Evolutionary conservation across 345 rosid genomes (phyloP), one percentile per base, ranked within the genome.

Genomic region (Noccaea bulbosa): DNA sequence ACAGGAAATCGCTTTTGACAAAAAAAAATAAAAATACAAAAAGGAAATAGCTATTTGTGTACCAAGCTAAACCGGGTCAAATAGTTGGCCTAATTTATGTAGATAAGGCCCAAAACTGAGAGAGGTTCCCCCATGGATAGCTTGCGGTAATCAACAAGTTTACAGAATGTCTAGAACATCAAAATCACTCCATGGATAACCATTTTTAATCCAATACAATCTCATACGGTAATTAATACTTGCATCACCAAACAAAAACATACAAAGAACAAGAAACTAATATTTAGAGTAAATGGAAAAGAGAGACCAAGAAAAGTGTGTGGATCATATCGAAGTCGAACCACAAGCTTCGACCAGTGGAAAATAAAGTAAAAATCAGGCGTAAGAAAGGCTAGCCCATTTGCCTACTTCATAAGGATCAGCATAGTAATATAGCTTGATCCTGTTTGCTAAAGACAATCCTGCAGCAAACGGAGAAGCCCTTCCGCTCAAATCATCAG

Each of bases 401-500:
- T 84, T 90, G 58, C 97, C 98, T 20, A 85, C 82, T 38, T 93
- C 97, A 17, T 80, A 80, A 48, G 95, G 92, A 81, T 93, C 90
- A 4, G 84, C 87, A 37, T 78, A 83, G 79, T 93, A 85, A 72
- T 83, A 87, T 35, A 88, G 72, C 83, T 90, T 90, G 35, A 88
- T 63, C 78, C 97, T 83, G 67, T 67, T 88, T 10, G 83, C 77
- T 79, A 90, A 74, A 27, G 98, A 90, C 71, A 93, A 50, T 33
- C 96, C 97, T 5, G 86, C 70, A 3, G 96, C 96, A 76, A 85
- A 74, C 10, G 78, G 71, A 14, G 81, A 67, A 47, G 82, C 77
- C 65, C 82, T 61, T 1, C 78, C 62, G 12, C 81, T 64, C 6
- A 78, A 68, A 45, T 88, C 98, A 78, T 85, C 97, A 45, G 73